These are phyloP conservation scores for Paecilomyces sp. DNA, from an alignment of 2,329 filamentous ascomycete species.

Conservation along the genomic window DNA sequence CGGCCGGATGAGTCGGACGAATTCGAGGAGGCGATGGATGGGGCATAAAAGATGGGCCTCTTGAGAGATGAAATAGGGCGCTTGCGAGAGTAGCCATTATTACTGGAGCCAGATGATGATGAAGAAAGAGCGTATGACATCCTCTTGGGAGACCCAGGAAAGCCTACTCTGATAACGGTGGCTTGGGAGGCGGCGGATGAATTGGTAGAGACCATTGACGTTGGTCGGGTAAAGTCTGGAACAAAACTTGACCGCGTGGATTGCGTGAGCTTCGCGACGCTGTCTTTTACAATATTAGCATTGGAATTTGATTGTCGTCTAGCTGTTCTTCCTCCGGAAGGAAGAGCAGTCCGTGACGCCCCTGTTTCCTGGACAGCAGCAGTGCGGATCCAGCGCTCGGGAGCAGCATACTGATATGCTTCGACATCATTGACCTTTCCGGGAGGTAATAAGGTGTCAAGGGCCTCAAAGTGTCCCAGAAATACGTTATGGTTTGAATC, in stretches of 20 bases:
- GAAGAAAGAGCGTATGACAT: slow-evolving; percentile 26
- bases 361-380: slow-evolving; percentile 28
- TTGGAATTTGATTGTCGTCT: slow-evolving; percentile 8
- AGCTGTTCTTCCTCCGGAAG: slow-evolving; percentile 35
- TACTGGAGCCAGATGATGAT: slow-evolving; percentile 25
- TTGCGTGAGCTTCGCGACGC: slow-evolving; percentile 16
- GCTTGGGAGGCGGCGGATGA: slow-evolving; percentile 21
- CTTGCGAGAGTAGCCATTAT: slow-evolving; percentile 11
- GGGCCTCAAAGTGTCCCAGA: slow-evolving; percentile 51
- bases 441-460: slow-evolving; percentile 47
- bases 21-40: slow-evolving; percentile 25
- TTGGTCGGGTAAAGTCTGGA: slow-evolving; percentile 16
- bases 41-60: slow-evolving; percentile 22
- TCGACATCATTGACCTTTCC: slow-evolving; percentile 50
- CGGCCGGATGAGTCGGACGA: slow-evolving; percentile 15
- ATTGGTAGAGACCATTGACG: slow-evolving; percentile 10
- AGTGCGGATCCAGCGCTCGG: slow-evolving; percentile 44
- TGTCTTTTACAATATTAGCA: slow-evolving; percentile 13
- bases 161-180: slow-evolving; percentile 27
- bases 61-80: slow-evolving; percentile 13
- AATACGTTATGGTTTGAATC: slow-evolving; percentile 50
- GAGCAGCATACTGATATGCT: slow-evolving; percentile 52
- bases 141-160: slow-evolving; percentile 19
- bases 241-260: slow-evolving; percentile 12
- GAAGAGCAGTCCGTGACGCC: slow-evolving; percentile 22